A percentile compares a stretch with the other conserved stretches of the same genome.
phyloP scores from a whole-genome alignment of 768 basidiomycete species.

The Gloeopeniophorella convolvens region DNA sequence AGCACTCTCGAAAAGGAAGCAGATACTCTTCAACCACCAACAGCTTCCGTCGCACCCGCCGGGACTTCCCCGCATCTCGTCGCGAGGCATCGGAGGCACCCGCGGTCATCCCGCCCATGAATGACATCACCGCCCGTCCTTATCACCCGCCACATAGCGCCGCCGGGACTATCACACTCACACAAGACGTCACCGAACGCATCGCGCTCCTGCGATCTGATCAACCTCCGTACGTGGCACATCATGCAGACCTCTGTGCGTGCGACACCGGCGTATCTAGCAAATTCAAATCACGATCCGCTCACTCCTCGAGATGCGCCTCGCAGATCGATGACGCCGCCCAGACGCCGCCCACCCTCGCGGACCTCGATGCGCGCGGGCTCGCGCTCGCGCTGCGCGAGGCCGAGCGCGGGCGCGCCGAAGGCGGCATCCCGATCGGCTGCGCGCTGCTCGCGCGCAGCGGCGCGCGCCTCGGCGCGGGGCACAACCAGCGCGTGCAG shows the following conservation, averaged over 20 bases:
- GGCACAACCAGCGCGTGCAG: constrained; percentile 42
- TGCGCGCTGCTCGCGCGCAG: constrained; percentile 35
- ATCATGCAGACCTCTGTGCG: no score
- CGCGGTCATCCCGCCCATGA: no score
- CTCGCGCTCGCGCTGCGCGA: constrained; percentile 32
- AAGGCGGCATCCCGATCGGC: constrained; percentile 63
- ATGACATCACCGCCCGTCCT: no score
- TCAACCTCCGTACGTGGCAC: no score
- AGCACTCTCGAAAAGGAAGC: background rate
- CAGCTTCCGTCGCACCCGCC: background rate
- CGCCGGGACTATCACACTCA: no score
- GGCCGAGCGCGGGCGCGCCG: constrained; percentile 39
- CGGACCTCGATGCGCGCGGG: constrained; percentile 26
- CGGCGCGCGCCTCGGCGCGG: constrained; percentile 31
- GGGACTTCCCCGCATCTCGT: no score
- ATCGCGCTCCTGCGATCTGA: no score
- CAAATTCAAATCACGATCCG: no score
- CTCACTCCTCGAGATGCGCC: background rate
- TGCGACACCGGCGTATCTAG: no score
- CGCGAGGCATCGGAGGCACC: no score
- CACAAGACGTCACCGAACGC: no score
- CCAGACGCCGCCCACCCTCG: background rate
- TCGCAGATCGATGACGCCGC: background rate
- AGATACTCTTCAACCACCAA: background rate
- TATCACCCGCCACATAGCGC: no score